Evolutionary conservation across 2,329 filamentous ascomycete genomes (phyloP).

Genomic region (Fusarium circinatum): DNA sequence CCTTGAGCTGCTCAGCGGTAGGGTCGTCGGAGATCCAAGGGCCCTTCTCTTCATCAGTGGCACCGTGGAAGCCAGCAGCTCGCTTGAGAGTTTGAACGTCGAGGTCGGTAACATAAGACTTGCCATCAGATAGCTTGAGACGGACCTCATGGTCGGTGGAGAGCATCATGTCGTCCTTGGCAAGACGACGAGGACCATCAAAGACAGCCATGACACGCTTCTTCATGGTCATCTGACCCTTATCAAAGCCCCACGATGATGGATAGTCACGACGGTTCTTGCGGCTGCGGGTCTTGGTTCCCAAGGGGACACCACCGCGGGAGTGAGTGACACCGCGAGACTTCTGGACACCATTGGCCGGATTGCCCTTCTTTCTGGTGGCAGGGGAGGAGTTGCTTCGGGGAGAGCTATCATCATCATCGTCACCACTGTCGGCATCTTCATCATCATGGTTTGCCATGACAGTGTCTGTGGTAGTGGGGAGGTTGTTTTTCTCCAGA

Average conservation of each 20-base stretch:
- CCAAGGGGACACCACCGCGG: constrained; percentile 74
- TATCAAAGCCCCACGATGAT: constrained; percentile 90
- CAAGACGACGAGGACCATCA: constrained; percentile 85
- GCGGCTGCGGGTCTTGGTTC: constrained; percentile 72
- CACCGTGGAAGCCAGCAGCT: constrained; percentile 83
- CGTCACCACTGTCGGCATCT: constrained; percentile 62
- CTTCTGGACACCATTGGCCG: constrained; percentile 68
- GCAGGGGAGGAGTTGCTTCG: constrained; percentile 56
- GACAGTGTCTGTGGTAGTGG: constrained; percentile 54
- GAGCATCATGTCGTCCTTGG: constrained; percentile 99
- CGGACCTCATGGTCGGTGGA: constrained; percentile 94
- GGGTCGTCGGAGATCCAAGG: constrained; percentile 82
- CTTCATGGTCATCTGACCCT: constrained; percentile 97
- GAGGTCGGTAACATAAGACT: constrained; percentile 89
- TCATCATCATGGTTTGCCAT: constrained; percentile 64
- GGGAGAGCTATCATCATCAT: constrained; percentile 60
- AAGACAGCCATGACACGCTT: constrained; percentile 95
- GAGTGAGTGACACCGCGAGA: constrained; percentile 81
- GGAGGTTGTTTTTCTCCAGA: constrained; percentile 71
- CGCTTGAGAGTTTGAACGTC: constrained; percentile 90
- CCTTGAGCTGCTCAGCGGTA: constrained; percentile 67
- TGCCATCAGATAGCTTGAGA: constrained; percentile 78
- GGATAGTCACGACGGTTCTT: constrained; percentile 96
- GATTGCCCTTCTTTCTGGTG: constrained; percentile 67
- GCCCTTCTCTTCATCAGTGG: constrained; percentile 88